These are phyloP conservation scores for Physcomitrium patens DNA, from an alignment of 225 moss, liverwort and hornwort species.

Conservation along the genomic window DNA sequence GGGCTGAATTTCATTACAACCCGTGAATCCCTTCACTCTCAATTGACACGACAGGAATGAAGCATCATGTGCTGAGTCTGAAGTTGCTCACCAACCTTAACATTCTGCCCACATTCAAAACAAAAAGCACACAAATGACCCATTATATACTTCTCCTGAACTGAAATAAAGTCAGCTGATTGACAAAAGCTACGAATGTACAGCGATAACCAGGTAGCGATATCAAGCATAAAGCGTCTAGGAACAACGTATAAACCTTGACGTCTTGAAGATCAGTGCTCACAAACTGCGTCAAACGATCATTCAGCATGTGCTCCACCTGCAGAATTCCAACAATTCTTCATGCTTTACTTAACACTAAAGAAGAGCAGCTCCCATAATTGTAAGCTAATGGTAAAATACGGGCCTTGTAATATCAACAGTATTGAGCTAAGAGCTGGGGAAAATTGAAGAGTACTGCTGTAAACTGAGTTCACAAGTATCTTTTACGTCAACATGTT, in stretches of 20 bases:
- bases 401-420: too few species aligned
- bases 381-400: constrained; percentile 1
- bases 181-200: background rate
- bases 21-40: constrained; percentile 19
- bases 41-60: constrained; percentile 20
- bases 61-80: constrained; percentile 33
- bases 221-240: constrained; percentile 4
- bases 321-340: constrained; percentile 21
- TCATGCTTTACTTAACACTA: background rate
- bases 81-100: constrained; percentile 64
- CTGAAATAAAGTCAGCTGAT: constrained; percentile 16
- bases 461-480: background rate
- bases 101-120: constrained; percentile 52
- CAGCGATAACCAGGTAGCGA: constrained; percentile 4
- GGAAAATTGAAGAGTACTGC: background rate
- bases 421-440: too few species aligned
- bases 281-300: constrained; percentile 80
- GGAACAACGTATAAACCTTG: constrained; percentile 51
- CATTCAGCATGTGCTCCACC: constrained; percentile 84
- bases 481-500: constrained; percentile 9
- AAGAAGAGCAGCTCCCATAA: background rate
- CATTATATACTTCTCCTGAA: constrained; percentile 20
- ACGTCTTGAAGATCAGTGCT: constrained; percentile 81
- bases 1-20: background rate
- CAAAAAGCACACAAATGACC: constrained; percentile 32